These are phyloP conservation scores for Falciphora oryzae DNA, from an alignment of 2,329 filamentous ascomycete genomes.

Conservation along the genomic window DNA sequence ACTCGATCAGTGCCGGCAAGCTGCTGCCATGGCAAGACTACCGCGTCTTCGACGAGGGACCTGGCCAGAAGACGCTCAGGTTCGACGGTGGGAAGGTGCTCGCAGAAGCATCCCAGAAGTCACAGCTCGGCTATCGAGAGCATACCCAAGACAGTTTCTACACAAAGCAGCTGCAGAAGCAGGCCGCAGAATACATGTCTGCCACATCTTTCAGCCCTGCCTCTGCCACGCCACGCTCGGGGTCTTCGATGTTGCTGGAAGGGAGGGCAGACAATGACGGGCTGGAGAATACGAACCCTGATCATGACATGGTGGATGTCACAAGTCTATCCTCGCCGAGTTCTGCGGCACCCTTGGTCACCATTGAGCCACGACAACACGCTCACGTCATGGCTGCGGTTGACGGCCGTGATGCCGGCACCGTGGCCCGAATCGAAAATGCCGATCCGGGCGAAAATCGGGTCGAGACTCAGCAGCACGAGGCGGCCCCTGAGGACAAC, in stretches of 20 bases:
- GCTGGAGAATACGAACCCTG: not conserved
- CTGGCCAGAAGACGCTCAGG: slow-evolving; percentile 70
- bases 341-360: not conserved
- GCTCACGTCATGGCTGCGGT: not conserved
- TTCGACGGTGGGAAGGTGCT: slow-evolving; percentile 60
- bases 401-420: not conserved
- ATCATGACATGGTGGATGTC: not conserved
- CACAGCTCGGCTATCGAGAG: slow-evolving; percentile 63
- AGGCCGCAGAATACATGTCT: not conserved
- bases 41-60: slow-evolving; percentile 77
- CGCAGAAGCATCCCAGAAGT: slow-evolving; percentile 56
- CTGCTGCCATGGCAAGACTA: slow-evolving; percentile 83
- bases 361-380: not conserved
- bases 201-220: not conserved
- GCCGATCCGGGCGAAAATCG: too few species aligned
- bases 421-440: not conserved
- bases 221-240: not conserved
- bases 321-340: not conserved
- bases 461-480: not conserved
- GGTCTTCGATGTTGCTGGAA: not conserved
- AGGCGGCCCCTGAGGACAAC: not conserved
- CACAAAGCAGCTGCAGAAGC: slow-evolving; percentile 57
- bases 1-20: slow-evolving; percentile 76
- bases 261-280: not conserved
- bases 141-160: slow-evolving; percentile 84